A percentile compares a stretch with the other conserved stretches of the same genome.
phyloP scores from a whole-genome alignment of 2,329 filamentous ascomycete species.

The Colletotrichum destructivum region DNA sequence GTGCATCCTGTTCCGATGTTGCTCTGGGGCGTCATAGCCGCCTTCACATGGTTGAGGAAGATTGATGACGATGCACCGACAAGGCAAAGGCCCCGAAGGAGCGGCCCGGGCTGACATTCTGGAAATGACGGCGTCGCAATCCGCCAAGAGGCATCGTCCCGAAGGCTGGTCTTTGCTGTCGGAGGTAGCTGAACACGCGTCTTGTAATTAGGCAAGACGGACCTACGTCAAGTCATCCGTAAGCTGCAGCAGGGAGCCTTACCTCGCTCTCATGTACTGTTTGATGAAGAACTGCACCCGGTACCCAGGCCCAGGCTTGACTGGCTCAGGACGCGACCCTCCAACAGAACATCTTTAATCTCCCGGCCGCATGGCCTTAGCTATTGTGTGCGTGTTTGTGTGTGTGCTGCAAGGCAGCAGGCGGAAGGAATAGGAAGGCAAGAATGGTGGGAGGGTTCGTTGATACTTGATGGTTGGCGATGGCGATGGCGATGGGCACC shows the following conservation, averaged over 20 bases:
- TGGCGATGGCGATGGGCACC: background rate
- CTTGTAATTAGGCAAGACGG: background rate
- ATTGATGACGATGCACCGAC: background rate
- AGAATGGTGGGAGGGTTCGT: background rate
- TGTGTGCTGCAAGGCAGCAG: conserved; percentile 13
- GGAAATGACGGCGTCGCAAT: conserved; percentile 37
- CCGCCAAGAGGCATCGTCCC: conserved; percentile 20
- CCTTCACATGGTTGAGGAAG: background rate
- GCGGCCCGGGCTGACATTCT: conserved; percentile 19
- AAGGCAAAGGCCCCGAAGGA: conserved; percentile 2
- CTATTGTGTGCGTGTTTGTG: conserved; percentile 13
- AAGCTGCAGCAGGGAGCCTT: conserved; percentile 18
- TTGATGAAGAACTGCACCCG: conserved; percentile 36
- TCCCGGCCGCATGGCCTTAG: conserved; percentile 33
- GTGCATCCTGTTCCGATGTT: conserved; percentile 5
- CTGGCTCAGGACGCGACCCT: conserved; percentile 32
- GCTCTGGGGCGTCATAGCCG: conserved; percentile 3
- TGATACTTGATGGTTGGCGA: background rate
- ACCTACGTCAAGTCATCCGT: conserved; percentile 7
- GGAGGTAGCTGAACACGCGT: background rate
- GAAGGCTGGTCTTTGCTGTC: background rate
- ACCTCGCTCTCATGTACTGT: conserved; percentile 31
- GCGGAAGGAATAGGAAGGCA: conserved; percentile 8
- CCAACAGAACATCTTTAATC: conserved; percentile 28
- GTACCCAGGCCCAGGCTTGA: background rate